These are phyloP conservation scores for Cyberlindnera veronae DNA, from an alignment of 805 yeast species.

Conservation along the genomic window DNA sequence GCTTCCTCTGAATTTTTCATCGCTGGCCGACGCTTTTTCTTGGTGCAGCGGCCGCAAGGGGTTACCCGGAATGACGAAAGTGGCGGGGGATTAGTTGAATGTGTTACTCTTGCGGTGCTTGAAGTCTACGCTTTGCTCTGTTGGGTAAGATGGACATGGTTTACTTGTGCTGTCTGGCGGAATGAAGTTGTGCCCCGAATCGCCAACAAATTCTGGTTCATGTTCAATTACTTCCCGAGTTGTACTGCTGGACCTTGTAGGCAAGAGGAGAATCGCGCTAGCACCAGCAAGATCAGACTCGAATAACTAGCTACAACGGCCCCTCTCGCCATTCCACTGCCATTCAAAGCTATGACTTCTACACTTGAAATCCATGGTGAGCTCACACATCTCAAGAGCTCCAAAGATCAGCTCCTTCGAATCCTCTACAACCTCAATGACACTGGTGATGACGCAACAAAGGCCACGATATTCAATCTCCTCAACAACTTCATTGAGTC, in stretches of 20 bases:
- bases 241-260: no score
- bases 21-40: slow-evolving; percentile 16
- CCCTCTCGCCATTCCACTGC: neutral
- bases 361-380: slow-evolving; percentile 4
- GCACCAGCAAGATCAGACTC: no score
- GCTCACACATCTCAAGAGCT: slow-evolving; percentile 3
- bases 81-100: neutral
- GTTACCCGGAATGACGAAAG: no score
- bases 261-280: no score
- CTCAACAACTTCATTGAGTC: slow-evolving; percentile 17
- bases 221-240: no score
- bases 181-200: no score
- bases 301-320: no score
- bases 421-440: slow-evolving; percentile 10
- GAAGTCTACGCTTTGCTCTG: neutral
- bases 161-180: no score
- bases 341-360: neutral
- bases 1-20: slow-evolving; percentile 9
- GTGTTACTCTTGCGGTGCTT: neutral
- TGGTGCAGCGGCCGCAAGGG: no score
- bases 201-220: no score
- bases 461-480: slow-evolving; percentile 15
- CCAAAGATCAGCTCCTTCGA: slow-evolving; percentile 13
- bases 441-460: slow-evolving; percentile 13
- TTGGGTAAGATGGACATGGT: no score